Evolutionary conservation across 2,329 filamentous ascomycete species (phyloP), one percentile per base, ranked within the genome.

Genomic region (Chrysosporium queenslandicum): DNA sequence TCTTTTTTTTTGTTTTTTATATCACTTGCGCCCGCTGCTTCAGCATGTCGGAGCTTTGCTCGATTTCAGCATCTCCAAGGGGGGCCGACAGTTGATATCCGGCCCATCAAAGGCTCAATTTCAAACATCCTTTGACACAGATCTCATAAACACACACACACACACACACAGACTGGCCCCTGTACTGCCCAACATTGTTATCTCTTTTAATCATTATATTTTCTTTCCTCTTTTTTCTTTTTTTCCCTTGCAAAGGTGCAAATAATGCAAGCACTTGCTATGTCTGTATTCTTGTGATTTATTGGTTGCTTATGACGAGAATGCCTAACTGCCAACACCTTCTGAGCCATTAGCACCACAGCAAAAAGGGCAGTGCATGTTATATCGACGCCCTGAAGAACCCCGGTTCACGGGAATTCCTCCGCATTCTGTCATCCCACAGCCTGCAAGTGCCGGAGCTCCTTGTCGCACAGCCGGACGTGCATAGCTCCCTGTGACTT

Each of bases 1-100:
- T 50, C 34, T 42, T 42, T 41, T 49, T 41, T 49, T 50, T 42
- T 42, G 42, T 41, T 49, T 41, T 49, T 49, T 49, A 49, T 50
- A 50, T 32, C 32, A 7, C 29, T 32, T 2, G n/a, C n/a, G n/a
- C 27, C 30, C 30, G 45, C 45, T 25, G 30, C 45, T 37, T 47
- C 45, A 37, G 14, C 30, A 20, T 36, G 20, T 20, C 21, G 6
- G 45, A 37, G 45, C 32, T 32, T 39, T 50, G 47, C 37, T 32
- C 11, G 25, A 32, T 50, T 50, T 34, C 47, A 50, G 12, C 27
- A 25, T 50, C 23, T 14, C 30, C 47, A 42, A 42, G 37, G 47
- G 46, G 46, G 21, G n/a, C 46, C 37, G 23, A 41, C 23, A 40
- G 34, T 40, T 30, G 30, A 49, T 49, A 20, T 29, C 32, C n/a